Evolutionary conservation across 306 rosid genomes (phyloP).

Genomic region (Gillenia trifoliata): DNA sequence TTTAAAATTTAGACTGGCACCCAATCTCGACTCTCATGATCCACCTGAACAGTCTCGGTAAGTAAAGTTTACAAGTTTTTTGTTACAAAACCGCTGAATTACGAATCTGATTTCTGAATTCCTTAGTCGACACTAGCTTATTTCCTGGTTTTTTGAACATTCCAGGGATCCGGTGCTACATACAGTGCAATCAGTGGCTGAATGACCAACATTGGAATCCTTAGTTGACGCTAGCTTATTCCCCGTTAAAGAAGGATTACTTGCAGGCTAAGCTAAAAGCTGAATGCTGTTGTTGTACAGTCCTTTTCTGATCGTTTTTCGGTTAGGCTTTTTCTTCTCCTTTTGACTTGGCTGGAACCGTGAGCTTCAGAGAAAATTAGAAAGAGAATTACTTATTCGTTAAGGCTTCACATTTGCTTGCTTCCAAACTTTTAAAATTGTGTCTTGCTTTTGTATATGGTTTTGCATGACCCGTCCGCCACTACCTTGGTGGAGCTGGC

Average conservation of each 20-base stretch:
- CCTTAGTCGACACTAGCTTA: background rate
- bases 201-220: background rate
- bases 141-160: too few species aligned
- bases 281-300: background rate
- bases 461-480: background rate
- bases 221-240: background rate
- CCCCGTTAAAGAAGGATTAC: background rate
- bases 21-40: conserved; percentile 36
- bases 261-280: background rate
- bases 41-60: conserved; percentile 23
- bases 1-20: conserved; percentile 57
- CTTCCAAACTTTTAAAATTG: background rate
- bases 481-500: background rate
- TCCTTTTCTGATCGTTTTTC: background rate
- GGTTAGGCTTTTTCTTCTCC: background rate
- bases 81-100: background rate
- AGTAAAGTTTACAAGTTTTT: conserved; percentile 1
- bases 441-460: background rate
- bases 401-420: background rate
- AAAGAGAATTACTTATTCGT: background rate
- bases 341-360: background rate
- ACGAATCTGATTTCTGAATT: background rate
- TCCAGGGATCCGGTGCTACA: background rate
- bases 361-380: background rate
- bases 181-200: background rate